Evolutionary conservation across 306 rosid genomes (phyloP), one percentile per base, ranked within the genome.

Genomic region (Elaeagnus macrophylla): DNA sequence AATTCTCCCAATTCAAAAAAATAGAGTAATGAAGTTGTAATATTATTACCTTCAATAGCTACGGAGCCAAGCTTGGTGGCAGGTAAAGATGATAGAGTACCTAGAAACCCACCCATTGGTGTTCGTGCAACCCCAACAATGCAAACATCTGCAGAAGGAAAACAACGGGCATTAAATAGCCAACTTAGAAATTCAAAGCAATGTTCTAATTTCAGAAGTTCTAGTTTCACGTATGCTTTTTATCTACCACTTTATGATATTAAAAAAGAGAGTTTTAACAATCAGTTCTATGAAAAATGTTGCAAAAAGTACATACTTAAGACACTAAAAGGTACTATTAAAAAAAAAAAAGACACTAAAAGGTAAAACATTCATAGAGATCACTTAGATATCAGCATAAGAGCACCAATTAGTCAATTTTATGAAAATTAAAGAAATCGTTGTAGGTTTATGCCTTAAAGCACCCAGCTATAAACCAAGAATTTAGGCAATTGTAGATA

Each of bases 41-140:
- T 44, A 32, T 20, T 17, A 67, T 55, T 72, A 93, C 99, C 96
- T 75, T 77, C 76, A 79, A 93, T 93, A 42, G 81, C 95, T 55
- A 88, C 66, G 56, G 99, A 87, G 39, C 99, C 99, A 25, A 93
- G 83, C 68, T 93, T 93, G 62, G 96, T 84, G 56, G 96, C 99
- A 41, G 95, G 7, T 54, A 84, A 25, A 67, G 99, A 84, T 39
- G 99, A 93, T 15, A 93, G 81, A 53, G 79, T 44, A 41, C 99
- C 99, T 48, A 93, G 95, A 74, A 93, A 85, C 19, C 73, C 95
- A 62, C 99, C 99, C 94, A 93, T 82, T 6, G 99, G 99, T 36
- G 99, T 93, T 14, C 99, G 89, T 19, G 99, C 96, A 79, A 87
- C 79, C 61, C 99, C 99, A 52, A 93, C 99, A 4, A 93, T 66